A percentile compares a stretch with the other conserved stretches of the same genome.
Conservation (phyloP, 768 basidiomycete genomes). For the Termitomyces sp. region DNA sequence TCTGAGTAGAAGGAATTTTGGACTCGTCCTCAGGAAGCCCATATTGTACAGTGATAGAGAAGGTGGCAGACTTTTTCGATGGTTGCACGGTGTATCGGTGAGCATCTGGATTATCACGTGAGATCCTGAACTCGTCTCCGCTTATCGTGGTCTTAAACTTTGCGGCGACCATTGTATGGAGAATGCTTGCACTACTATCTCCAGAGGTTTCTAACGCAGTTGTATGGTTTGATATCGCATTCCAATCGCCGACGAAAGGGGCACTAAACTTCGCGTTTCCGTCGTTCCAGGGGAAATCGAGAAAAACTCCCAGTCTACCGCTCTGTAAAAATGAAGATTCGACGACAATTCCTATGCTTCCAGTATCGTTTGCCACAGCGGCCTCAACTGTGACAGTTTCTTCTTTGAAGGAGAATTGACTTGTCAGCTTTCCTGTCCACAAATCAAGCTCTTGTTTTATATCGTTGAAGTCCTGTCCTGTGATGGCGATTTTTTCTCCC, state of each 20-base stretch:
- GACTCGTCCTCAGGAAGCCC: background rate
- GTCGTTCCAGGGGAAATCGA: conserved; percentile 63
- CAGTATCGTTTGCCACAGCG: conserved; percentile 32
- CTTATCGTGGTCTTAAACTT: conserved; percentile 41
- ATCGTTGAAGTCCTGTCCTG: conserved; percentile 33
- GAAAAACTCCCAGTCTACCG: conserved; percentile 41
- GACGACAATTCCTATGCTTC: conserved; percentile 38
- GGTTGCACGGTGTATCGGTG: conserved; percentile 50
- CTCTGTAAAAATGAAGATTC: conserved; percentile 35
- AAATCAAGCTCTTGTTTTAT: conserved; percentile 44
- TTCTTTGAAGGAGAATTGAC: conserved; percentile 37
- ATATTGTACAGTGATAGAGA: conserved; percentile 36
- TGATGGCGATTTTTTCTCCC: conserved; percentile 26
- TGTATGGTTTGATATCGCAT: conserved; percentile 44
- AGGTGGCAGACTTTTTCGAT: conserved; percentile 15
- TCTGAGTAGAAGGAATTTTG: conserved; percentile 17
- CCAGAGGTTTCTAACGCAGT: conserved; percentile 29
- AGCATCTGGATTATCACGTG: conserved; percentile 35
- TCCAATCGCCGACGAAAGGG: conserved; percentile 55
- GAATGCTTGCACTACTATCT: conserved; percentile 31
- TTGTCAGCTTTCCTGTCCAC: conserved; percentile 53
- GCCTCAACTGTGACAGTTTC: conserved; percentile 35
- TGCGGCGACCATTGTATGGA: conserved; percentile 36
- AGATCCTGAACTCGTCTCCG: conserved; percentile 36
- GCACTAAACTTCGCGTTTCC: conserved; percentile 52